phyloP scores from a whole-genome alignment of 169 alveolate species.

The Cryptosporidium ryanae region DNA sequence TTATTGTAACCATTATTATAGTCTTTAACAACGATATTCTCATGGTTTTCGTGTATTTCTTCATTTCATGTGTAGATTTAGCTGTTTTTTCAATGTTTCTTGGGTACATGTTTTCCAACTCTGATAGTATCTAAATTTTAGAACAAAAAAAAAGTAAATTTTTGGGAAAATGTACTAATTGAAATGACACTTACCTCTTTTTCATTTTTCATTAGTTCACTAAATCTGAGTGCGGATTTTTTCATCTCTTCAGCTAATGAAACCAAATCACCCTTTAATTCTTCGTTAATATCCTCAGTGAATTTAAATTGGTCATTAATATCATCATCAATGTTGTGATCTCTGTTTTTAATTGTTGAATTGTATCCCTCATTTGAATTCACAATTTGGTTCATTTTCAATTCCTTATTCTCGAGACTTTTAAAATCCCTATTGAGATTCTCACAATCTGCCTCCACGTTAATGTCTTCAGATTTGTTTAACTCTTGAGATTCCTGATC shows the following conservation, averaged over 20 bases:
- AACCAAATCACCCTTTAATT: slow-evolving; percentile 38
- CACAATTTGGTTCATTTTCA: not conserved
- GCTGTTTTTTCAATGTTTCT: slow-evolving; percentile 15
- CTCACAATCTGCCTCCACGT: not conserved
- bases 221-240: slow-evolving; percentile 45
- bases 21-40: slow-evolving; percentile 14
- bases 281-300: slow-evolving; percentile 11
- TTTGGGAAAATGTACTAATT: not conserved
- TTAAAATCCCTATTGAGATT: not conserved
- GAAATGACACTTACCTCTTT: slow-evolving; percentile 36
- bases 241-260: slow-evolving; percentile 59
- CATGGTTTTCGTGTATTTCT: slow-evolving; percentile 2
- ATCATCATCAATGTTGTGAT: not conserved
- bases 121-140: slow-evolving; percentile 28
- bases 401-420: not conserved
- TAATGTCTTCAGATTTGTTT: not conserved
- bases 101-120: slow-evolving; percentile 18
- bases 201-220: slow-evolving; percentile 38
- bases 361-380: not conserved
- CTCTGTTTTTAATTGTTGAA: not conserved
- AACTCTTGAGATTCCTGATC: not conserved
- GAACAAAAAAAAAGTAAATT: not conserved
- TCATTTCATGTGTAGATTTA: slow-evolving; percentile 47
- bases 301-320: not conserved
- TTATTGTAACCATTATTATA: slow-evolving; percentile 2